Percentiles rank a stretch among this genome's conserved stretches.
Evolutionary conservation across 805 yeast species (phyloP).

Genomic region (Candida maris): DNA sequence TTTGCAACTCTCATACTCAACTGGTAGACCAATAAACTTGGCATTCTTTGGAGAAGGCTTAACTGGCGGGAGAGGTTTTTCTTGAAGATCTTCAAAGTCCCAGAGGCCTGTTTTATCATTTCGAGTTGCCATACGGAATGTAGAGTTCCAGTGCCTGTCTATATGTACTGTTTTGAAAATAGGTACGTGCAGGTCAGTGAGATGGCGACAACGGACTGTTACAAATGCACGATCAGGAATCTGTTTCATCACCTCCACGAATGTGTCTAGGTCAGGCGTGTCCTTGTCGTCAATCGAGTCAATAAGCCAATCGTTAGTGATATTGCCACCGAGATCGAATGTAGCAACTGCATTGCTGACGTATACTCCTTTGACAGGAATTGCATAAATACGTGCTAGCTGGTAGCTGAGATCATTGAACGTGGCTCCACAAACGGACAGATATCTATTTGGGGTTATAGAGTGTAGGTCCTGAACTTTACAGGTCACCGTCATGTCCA

Average conservation of each 20-base stretch:
- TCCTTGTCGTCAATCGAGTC: conserved; percentile 74
- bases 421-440: conserved; percentile 82
- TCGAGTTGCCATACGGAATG: conserved; percentile 64
- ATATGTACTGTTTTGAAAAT: conserved; percentile 61
- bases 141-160: conserved; percentile 82
- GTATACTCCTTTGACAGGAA: conserved; percentile 83
- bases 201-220: conserved; percentile 67
- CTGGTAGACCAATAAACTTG: conserved; percentile 64
- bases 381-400: conserved; percentile 77
- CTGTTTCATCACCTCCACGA: conserved; percentile 69
- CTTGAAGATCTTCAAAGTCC: conserved; percentile 52
- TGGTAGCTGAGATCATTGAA: conserved; percentile 86
- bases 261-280: conserved; percentile 69
- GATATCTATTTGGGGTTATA: conserved; percentile 78
- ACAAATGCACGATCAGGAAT: conserved; percentile 78
- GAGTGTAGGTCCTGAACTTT: conserved; percentile 71
- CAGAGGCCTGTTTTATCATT: conserved; percentile 54
- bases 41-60: conserved; percentile 58
- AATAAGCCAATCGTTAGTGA: conserved; percentile 73
- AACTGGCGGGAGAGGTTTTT: conserved; percentile 57
- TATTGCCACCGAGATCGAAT: conserved; percentile 56
- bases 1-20: conserved; percentile 51
- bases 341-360: conserved; percentile 76
- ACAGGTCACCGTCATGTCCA: conserved; percentile 46
- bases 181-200: conserved; percentile 76